phyloP scores from a whole-genome alignment of 192 early-diverging fungal genomes.

The Rhizophagus sp. region DNA sequence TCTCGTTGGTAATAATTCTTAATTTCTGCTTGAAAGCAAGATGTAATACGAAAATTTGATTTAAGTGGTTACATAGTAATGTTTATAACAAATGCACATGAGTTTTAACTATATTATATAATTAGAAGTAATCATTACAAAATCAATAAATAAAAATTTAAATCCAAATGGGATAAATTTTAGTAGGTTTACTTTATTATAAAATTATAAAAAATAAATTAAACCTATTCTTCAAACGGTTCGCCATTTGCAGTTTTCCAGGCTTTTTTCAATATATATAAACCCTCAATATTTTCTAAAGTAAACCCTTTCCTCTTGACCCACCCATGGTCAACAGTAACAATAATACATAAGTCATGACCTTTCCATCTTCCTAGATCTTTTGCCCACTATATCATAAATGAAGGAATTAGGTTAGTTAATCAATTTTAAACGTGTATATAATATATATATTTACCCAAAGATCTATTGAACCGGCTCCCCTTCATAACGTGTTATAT shows the following conservation, averaged over 20 bases:
- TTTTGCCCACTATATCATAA: conserved; percentile 18
- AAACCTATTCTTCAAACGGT: background rate
- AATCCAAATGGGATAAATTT: too few relatives aligned
- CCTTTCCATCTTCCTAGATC: conserved; percentile 28
- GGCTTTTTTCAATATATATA: conserved; percentile 19
- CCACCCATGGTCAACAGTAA: conserved; percentile 21
- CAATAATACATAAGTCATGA: conserved; percentile 26
- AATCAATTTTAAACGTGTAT: background rate
- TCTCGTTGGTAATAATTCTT: conserved; percentile 29
- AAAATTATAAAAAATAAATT: background rate
- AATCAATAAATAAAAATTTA: too few relatives aligned
- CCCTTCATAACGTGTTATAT: conserved; percentile 3
- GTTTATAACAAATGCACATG: background rate
- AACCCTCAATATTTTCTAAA: conserved; percentile 6
- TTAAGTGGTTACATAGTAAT: background rate
- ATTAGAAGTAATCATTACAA: background rate
- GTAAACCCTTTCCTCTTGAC: conserved; percentile 30
- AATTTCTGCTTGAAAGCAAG: background rate
- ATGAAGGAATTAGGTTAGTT: background rate
- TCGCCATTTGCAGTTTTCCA: conserved; percentile 24
- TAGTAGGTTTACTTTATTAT: background rate
- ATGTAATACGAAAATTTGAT: too few relatives aligned
- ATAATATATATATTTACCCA: conserved; percentile 15
- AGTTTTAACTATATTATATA: background rate
- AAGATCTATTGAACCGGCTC: conserved; percentile 23